Evolutionary conservation across 768 basidiomycete genomes (phyloP), one percentile per base, ranked within the genome.

Genomic region (Pholiota microspora): DNA sequence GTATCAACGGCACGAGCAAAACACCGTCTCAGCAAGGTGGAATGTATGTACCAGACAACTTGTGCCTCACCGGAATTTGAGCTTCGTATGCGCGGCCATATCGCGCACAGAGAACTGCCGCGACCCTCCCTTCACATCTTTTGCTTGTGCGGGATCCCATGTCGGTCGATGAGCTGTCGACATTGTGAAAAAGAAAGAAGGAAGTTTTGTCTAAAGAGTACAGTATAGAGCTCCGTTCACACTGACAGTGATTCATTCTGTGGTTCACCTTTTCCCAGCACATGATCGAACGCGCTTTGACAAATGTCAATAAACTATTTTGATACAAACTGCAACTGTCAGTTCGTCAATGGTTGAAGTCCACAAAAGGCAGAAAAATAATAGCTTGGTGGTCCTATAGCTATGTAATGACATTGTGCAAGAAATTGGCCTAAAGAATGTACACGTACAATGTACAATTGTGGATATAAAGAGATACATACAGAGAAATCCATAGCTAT

Each of bases 131-230:
- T 92, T 93, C 57, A 93, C 86, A 72, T 97, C 93, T 63, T 85
- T 84, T 29, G 92, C 96, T 71, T 95, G 92, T 0, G 95, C 94
- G 1, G 96, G 96, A 61, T 95, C 92, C 95, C 95, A 98, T 83
- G 92, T 95, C 63, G 92, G 92, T 73, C 92, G 85, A 70, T 94
- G 92, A 3, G 91, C 91, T 76, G 90, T 94, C 50, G 92, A 93
- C 91, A 92, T 92, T 54, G 59, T 59, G 16, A 1, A 57, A 48
- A 28, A 36, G 31, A 31, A 25, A 16, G 16, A n/a, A n/a, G 32
- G 45, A 8, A 48, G 16, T n/a, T n/a, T n/a, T n/a, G n/a, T n/a
- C n/a, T n/a, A n/a, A n/a, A 42, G 23, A 18, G 38, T 23, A 42
- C n/a, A n/a, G n/a, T n/a, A n/a, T n/a, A n/a, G n/a, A n/a, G n/a